These are phyloP conservation scores for Durio zibethinus DNA, from an alignment of 345 rosid species.

Conservation along the genomic window DNA sequence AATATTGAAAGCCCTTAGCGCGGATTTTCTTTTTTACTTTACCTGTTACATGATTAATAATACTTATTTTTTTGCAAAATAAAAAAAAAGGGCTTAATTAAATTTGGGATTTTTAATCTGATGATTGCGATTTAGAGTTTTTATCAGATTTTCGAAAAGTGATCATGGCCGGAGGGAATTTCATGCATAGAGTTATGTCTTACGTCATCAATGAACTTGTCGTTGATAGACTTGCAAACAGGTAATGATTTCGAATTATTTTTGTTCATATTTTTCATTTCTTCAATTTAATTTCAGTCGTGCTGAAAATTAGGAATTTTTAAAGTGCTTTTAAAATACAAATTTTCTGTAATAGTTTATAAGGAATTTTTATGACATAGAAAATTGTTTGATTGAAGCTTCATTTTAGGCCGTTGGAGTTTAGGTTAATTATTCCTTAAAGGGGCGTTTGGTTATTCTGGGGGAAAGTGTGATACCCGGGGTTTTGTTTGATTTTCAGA, in stretches of 20 bases:
- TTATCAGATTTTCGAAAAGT: background rate
- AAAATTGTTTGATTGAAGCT: too few species aligned
- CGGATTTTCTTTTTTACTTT: background rate
- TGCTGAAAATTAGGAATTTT: too few species aligned
- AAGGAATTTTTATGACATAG: too few species aligned
- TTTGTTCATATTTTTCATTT: background rate
- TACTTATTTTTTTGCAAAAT: background rate
- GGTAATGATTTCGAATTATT: constrained; percentile 32
- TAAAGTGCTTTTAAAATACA: too few species aligned
- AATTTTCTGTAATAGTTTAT: too few species aligned
- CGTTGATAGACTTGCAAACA: constrained; percentile 85
- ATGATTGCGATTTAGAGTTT: background rate
- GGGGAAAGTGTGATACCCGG: too few species aligned
- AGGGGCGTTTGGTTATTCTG: too few species aligned
- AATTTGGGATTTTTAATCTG: background rate
- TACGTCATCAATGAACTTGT: constrained; percentile 76
- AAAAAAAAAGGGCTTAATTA: background rate
- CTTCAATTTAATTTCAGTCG: too few species aligned
- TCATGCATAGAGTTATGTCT: constrained; percentile 66
- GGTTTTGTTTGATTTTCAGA: too few species aligned
- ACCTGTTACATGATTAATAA: background rate
- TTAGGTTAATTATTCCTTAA: too few species aligned
- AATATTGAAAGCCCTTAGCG: background rate
- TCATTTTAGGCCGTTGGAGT: too few species aligned
- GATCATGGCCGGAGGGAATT: constrained; percentile 88